Percentiles rank a stretch among this genome's conserved stretches.
Conservation (phyloP, 805 yeast genomes). For the Candida vaughaniae region DNA sequence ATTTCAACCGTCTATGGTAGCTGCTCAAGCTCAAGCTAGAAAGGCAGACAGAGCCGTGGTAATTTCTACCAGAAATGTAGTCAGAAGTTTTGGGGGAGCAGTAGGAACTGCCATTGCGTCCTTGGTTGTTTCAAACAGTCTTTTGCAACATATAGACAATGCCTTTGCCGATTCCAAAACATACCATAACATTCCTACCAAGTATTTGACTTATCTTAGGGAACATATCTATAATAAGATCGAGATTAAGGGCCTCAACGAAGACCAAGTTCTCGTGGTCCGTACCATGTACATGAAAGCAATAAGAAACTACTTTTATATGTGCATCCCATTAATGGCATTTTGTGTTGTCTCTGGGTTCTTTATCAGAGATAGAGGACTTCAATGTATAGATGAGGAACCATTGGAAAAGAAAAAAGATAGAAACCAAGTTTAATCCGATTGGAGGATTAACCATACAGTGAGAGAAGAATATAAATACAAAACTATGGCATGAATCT, state of each 20-base stretch:
- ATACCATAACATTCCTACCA: conserved; percentile 10
- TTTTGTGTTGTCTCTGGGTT: conserved; percentile 30
- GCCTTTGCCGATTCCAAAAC: conserved; percentile 9
- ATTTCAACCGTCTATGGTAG: conserved; percentile 56
- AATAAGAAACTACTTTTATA: conserved; percentile 29
- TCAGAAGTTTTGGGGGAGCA: conserved; percentile 36
- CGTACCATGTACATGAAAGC: conserved; percentile 27
- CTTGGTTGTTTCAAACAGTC: conserved; percentile 25
- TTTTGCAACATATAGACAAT: conserved; percentile 19
- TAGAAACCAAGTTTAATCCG: too few relatives aligned
- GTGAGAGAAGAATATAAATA: too few relatives aligned
- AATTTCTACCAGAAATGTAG: conserved; percentile 30
- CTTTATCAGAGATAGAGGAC: conserved; percentile 39
- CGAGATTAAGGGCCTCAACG: conserved; percentile 20
- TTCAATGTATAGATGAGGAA: conserved; percentile 32
- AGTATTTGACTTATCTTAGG: conserved; percentile 20
- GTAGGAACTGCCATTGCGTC: conserved; percentile 31
- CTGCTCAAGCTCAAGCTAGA: conserved; percentile 47
- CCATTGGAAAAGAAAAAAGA: conserved; percentile 8
- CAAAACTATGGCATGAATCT: too few relatives aligned
- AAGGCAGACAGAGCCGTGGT: conserved; percentile 36
- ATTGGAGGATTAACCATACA: too few relatives aligned
- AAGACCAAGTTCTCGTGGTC: conserved; percentile 19
- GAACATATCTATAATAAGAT: conserved; percentile 29
- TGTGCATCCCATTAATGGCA: conserved; percentile 34